Conservation (phyloP, 2,329 filamentous ascomycete genomes). For the Pseudogymnoascus sp. region DNA sequence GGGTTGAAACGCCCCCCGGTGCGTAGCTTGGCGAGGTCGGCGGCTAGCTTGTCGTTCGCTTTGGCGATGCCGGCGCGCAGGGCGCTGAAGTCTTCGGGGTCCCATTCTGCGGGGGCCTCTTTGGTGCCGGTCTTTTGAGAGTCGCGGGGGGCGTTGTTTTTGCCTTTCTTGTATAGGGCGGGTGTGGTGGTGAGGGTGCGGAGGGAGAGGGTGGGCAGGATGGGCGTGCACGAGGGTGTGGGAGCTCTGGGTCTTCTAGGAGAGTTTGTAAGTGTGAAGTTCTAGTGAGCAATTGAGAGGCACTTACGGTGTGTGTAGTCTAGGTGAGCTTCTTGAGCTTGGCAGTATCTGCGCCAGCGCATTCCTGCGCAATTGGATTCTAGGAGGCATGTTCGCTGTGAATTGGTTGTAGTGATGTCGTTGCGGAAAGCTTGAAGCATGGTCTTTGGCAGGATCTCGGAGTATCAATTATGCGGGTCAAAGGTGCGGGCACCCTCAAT, state of each 20-base stretch:
- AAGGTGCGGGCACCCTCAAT: not conserved
- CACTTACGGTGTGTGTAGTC: not conserved
- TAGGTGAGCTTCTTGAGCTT: not conserved
- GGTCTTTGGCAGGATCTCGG: not conserved
- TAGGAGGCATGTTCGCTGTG: not conserved
- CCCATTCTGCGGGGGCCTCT: slow-evolving; percentile 20
- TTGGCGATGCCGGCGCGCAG: slow-evolving; percentile 50
- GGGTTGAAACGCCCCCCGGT: slow-evolving; percentile 57
- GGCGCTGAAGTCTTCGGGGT: slow-evolving; percentile 54
- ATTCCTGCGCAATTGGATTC: not conserved
- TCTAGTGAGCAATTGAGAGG: not conserved
- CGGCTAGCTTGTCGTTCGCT: slow-evolving; percentile 49
- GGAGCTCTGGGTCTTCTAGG: not conserved
- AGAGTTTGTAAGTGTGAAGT: not conserved
- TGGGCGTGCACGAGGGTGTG: not conserved
- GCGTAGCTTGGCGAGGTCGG: slow-evolving; percentile 54
- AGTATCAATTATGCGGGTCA: not conserved
- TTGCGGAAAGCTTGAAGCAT: not conserved
- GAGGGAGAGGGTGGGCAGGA: not conserved
- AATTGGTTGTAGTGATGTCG: not conserved
- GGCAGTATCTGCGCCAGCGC: not conserved
- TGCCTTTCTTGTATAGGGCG: slow-evolving; percentile 6
- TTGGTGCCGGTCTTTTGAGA: slow-evolving; percentile 8
- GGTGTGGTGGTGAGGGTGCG: slow-evolving; percentile 2
- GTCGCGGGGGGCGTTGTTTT: slow-evolving; percentile 3